Evolutionary conservation across 495 filamentous ascomycete species (phyloP).

Genomic region (Penicillium maclennaniae): DNA sequence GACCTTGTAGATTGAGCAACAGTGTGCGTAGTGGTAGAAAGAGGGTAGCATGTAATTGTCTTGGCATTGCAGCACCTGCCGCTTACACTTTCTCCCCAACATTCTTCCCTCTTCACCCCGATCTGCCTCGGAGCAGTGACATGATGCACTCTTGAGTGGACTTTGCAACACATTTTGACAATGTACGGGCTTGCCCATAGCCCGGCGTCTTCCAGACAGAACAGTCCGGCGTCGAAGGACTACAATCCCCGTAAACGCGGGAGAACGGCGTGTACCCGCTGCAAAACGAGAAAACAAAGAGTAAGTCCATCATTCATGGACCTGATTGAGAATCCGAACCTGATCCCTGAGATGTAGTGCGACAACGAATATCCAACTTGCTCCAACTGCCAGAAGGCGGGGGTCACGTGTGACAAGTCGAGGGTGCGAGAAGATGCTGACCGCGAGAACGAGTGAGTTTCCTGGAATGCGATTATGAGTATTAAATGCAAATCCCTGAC

Average conservation of each 20-base stretch:
- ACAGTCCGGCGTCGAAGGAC: constrained; percentile 25
- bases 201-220: constrained; percentile 18
- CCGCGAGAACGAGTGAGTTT: constrained; percentile 38
- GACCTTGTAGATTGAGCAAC: background rate
- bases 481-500: background rate
- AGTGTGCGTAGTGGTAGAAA: too few species aligned
- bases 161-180: background rate
- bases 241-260: constrained; percentile 49
- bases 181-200: constrained; percentile 19
- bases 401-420: constrained; percentile 45
- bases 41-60: constrained; percentile 4
- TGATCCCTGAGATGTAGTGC: constrained; percentile 23
- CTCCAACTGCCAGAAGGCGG: constrained; percentile 50
- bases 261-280: constrained; percentile 50
- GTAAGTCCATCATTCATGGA: constrained; percentile 11
- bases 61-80: constrained; percentile 8
- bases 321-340: constrained; percentile 1
- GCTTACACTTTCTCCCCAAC: background rate
- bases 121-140: background rate
- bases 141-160: background rate
- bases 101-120: background rate
- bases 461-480: background rate
- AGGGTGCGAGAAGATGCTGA: constrained; percentile 42
- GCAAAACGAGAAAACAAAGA: constrained; percentile 51
- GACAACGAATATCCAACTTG: constrained; percentile 46